Evolutionary conservation across 2,329 filamentous ascomycete genomes (phyloP), one percentile per base, ranked within the genome.

Genomic region (Xylariaceae sp.): DNA sequence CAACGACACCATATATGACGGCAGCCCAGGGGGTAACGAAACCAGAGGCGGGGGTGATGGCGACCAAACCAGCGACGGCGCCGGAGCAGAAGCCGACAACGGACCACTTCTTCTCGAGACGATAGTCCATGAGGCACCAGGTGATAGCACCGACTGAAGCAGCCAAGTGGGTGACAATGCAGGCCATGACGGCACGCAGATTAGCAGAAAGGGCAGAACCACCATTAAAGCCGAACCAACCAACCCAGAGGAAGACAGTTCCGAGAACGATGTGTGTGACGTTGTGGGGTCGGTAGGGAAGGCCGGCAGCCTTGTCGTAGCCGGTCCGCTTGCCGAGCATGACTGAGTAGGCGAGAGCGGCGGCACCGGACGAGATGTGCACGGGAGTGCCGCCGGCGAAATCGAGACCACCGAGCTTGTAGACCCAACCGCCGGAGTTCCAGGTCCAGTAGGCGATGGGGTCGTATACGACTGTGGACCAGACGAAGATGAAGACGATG

Each of bases 201-300:
- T 93, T 95, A 53, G 88, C 86, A 48, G 80, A 77, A 35, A 94
- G 75, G 2, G 89, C 91, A 3, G 85, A 79, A 51, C 91, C 91
- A 43, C 88, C 90, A 67, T 95, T 96, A 80, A 96, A 96, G 39
- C 91, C 91, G 64, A 95, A 93, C 91, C 90, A 96, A 47, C 91
- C 90, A 37, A 95, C 87, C 91, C 91, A 96, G 40, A 95, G 76
- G 67, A 85, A 78, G 21, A 84, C 77, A 4, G 86, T 88, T 19
- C 86, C 85, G 37, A 89, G 73, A 38, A 88, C 81, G 53, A 88
- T 82, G 56, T 86, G 75, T 47, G 84, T 86, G 36, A 86, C 82
- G 60, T 86, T 88, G 67, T 89, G 85, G 7, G 85, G 83, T 23
- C 79, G 76, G 70, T 85, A 85, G 4, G 81, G 79, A 3, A 82